Percentiles rank a stretch among this genome's conserved stretches.
phyloP scores from a whole-genome alignment of 139 green algal genomes.

The Auxenochlorella pyrenoidosa region DNA sequence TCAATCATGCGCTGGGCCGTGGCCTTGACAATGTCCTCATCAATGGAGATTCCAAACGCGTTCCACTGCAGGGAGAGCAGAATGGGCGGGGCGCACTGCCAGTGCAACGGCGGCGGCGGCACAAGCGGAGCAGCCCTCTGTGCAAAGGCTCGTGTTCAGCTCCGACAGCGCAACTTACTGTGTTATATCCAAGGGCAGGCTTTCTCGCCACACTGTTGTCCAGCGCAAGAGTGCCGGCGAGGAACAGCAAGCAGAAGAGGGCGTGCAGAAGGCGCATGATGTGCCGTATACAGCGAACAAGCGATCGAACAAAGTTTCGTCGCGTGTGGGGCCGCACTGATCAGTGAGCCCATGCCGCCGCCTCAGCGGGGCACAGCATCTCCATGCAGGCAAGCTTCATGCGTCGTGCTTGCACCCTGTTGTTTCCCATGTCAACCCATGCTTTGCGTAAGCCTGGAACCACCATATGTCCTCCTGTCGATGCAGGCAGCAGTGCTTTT shows the following conservation, averaged over 20 bases:
- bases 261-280: too few species aligned
- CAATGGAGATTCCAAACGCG: conserved; percentile 47
- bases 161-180: neutral
- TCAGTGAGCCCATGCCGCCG: too few species aligned
- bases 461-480: too few species aligned
- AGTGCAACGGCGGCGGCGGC: neutral
- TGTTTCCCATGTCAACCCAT: too few species aligned
- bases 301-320: too few species aligned
- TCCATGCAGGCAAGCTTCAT: too few species aligned
- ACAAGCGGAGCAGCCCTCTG: neutral
- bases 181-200: conserved; percentile 9
- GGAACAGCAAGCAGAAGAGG: neutral
- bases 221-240: neutral
- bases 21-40: conserved; percentile 44
- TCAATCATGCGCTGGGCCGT: conserved; percentile 53
- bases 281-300: neutral
- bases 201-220: neutral
- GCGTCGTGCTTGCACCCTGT: too few species aligned
- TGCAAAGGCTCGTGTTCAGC: too few species aligned
- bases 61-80: conserved; percentile 47
- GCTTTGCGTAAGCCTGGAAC: too few species aligned
- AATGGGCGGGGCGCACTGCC: neutral
- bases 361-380: too few species aligned
- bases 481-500: too few species aligned
- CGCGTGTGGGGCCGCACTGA: too few species aligned